phyloP scores from a whole-genome alignment of 345 rosid species.

The Eucalyptus marginata region DNA sequence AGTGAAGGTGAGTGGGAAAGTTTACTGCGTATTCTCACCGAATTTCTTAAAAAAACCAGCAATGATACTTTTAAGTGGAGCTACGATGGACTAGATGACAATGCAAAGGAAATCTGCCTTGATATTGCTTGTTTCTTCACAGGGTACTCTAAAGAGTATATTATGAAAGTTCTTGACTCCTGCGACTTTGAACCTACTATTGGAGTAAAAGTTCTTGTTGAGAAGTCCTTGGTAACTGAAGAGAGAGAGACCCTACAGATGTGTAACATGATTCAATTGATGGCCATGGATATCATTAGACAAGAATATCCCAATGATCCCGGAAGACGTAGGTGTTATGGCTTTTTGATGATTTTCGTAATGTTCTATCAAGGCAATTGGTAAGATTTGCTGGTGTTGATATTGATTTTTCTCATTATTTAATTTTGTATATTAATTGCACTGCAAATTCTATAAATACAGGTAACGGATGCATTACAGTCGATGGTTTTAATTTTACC shows the following conservation, averaged over 20 bases:
- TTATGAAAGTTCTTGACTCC: not conserved
- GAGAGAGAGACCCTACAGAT: not conserved
- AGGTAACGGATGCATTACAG: too few species aligned
- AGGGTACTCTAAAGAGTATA: not conserved
- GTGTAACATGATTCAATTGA: not conserved
- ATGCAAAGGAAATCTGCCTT: not conserved
- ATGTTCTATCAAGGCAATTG: not conserved
- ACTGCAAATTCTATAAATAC: too few species aligned
- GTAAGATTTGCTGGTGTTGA: not conserved
- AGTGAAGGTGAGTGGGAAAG: not conserved
- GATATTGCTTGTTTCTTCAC: not conserved
- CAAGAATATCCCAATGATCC: too few species aligned
- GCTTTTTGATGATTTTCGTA: not conserved
- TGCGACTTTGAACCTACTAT: not conserved
- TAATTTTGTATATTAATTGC: not conserved
- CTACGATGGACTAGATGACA: not conserved
- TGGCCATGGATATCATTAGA: too few species aligned
- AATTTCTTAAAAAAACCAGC: fast-evolving
- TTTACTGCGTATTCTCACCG: fast-evolving
- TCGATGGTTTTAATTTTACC: too few species aligned
- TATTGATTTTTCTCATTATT: not conserved
- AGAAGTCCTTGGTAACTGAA: not conserved
- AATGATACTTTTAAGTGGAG: too few species aligned
- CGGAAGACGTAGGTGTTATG: not conserved
- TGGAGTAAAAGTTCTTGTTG: not conserved